phyloP scores from a whole-genome alignment of 1,284 basidiomycete genomes.

The Hemileia vastatrix region DNA sequence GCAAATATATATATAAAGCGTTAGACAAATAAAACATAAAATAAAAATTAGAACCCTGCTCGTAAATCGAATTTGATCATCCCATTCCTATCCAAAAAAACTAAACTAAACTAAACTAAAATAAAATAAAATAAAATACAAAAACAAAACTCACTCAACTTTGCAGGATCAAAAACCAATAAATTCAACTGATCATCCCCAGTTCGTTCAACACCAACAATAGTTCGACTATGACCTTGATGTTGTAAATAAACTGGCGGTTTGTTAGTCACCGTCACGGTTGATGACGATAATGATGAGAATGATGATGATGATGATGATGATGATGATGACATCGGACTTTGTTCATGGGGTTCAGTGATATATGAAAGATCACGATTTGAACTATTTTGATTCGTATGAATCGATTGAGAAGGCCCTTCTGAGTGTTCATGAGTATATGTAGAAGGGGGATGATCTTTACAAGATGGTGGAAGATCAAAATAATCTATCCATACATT shows the following conservation, averaged over 20 bases:
- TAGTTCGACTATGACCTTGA: constrained; percentile 34
- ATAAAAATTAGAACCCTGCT: not conserved
- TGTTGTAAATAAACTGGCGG: constrained; percentile 39
- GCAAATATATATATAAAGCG: not conserved
- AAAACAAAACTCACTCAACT: constrained; percentile 14
- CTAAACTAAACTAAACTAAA: not conserved
- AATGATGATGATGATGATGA: not conserved
- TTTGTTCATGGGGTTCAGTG: not conserved
- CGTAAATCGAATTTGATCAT: not conserved
- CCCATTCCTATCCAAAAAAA: not conserved
- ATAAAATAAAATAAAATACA: not conserved
- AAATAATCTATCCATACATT: not conserved
- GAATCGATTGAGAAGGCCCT: not conserved
- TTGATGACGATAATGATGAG: not conserved
- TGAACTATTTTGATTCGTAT: not conserved
- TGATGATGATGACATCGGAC: not conserved
- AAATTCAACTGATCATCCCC: constrained; percentile 26
- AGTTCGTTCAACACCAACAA: constrained; percentile 34
- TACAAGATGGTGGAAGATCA: not conserved
- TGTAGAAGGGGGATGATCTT: too few species aligned
- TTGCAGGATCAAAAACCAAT: constrained; percentile 36
- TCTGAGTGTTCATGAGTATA: not conserved
- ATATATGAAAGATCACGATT: not conserved
- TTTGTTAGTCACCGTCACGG: constrained; percentile 3
- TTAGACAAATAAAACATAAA: not conserved